Conservation (phyloP, 495 filamentous ascomycete species). For the Clohesyomyces aquaticus region DNA sequence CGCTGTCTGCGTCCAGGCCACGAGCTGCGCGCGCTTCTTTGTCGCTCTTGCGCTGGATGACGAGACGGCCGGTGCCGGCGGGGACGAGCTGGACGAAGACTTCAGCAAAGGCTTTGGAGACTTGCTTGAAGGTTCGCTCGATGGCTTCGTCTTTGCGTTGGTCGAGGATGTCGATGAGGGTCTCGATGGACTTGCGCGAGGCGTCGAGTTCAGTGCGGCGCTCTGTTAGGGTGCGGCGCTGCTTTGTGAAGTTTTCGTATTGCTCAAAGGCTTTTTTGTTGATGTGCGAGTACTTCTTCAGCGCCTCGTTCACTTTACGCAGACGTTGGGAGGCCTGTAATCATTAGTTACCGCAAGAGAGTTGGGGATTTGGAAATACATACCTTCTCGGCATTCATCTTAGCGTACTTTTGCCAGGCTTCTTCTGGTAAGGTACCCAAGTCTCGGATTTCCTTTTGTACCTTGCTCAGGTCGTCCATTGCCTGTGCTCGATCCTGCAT, state of each 20-base stretch:
- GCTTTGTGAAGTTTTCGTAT: slow-evolving; percentile 93
- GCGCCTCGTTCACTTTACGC: slow-evolving; percentile 86
- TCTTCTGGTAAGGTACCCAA: slow-evolving; percentile 93
- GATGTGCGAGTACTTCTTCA: slow-evolving; percentile 96
- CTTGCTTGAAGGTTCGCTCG: slow-evolving; percentile 97
- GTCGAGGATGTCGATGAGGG: slow-evolving; percentile 88
- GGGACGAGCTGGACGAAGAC: slow-evolving; percentile 96
- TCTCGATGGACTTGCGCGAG: slow-evolving; percentile 81
- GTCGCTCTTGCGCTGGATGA: slow-evolving; percentile 92
- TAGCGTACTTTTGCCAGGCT: slow-evolving; percentile 88
- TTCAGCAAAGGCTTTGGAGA: slow-evolving; percentile 84
- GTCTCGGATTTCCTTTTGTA: slow-evolving; percentile 84
- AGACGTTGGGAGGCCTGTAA: slow-evolving; percentile 75
- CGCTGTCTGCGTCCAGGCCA: slow-evolving; percentile 39
- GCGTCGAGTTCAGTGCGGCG: slow-evolving; percentile 83
- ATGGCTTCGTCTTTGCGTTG: slow-evolving; percentile 95
- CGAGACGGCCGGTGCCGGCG: slow-evolving; percentile 83
- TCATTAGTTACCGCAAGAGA: neutral
- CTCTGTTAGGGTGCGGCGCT: slow-evolving; percentile 79
- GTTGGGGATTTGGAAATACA: slow-evolving; percentile 34
- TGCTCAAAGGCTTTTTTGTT: slow-evolving; percentile 99
- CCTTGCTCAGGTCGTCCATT: slow-evolving; percentile 74
- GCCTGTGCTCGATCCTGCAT: slow-evolving; percentile 83
- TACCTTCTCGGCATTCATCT: slow-evolving; percentile 73
- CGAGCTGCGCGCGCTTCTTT: slow-evolving; percentile 48